Evolutionary conservation across 805 yeast species (phyloP), one percentile per base, ranked within the genome.

Genomic region (Yarrowia sp.): DNA sequence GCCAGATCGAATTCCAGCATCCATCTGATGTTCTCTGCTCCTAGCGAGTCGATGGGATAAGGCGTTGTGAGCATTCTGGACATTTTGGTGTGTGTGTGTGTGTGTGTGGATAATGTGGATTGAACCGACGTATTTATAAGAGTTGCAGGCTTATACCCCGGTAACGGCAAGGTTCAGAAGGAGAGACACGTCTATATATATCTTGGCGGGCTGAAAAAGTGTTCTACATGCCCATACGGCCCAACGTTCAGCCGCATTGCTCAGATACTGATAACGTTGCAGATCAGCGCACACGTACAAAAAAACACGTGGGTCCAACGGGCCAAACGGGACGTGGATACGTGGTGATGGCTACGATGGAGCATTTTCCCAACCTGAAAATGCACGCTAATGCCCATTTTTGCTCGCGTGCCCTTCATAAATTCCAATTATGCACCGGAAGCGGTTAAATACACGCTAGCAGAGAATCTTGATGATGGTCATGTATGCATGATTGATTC

Each of bases 31-130:
- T 63, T 46, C 10, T 50, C 61, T 3, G 34, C 38, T 14, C 67
- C 61, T 1, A 63, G 20, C 3, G 43, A 50, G 61, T 19, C 7
- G 40, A 70, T 69, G 10, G 69, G 71, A n/a, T 58, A 58, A 19
- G 43, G 39, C 4, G 44, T 33, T 12, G 40, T 42, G 40, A 58
- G 64, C 64, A 58, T 42, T n/a, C n/a, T n/a, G n/a, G n/a, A n/a
- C n/a, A n/a, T n/a, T n/a, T n/a, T n/a, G n/a, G n/a, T n/a, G n/a
- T n/a, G n/a, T n/a, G n/a, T 38, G 6, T 5, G 36, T 34, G 7
- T 12, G 9, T 9, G 20, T 9, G 39, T 14, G 12, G 8, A 34
- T 17, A 20, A 7, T 20, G 34, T 24, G 34, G 34, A 20, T 24
- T 20, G 50, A 20, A 46, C 50, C 7, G 13, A 33, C 34, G 50